Evolutionary conservation across 2,329 filamentous ascomycete species (phyloP).

Genomic region (Aspergillus pseudonomiae): DNA sequence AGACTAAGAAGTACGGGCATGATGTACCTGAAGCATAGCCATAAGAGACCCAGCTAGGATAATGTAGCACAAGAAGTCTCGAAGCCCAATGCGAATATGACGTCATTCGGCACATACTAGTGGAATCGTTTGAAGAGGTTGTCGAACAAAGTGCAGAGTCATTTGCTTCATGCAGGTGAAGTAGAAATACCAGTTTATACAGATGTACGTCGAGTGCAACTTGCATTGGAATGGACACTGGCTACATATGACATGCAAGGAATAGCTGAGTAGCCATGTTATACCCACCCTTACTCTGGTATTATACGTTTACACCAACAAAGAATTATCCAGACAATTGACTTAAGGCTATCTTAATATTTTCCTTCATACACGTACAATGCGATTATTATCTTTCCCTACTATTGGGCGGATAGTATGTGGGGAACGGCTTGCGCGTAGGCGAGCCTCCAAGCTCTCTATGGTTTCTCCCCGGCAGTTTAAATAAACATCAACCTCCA

Average conservation of each 20-base stretch:
- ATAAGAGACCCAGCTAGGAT: neutral
- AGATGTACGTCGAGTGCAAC: neutral
- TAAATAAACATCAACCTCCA: neutral
- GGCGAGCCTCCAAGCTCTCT: neutral
- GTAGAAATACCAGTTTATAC: neutral
- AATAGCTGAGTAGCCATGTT: neutral
- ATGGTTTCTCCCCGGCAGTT: neutral
- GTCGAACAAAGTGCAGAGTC: too few species aligned
- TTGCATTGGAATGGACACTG: neutral
- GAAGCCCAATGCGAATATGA: neutral
- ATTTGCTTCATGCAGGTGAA: too few species aligned
- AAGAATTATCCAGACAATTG: neutral
- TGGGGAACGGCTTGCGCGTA: constrained; percentile 3
- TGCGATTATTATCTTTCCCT: neutral
- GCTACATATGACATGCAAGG: neutral
- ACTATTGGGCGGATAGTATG: neutral
- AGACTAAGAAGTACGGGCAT: constrained; percentile 21
- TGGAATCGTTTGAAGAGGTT: too few species aligned
- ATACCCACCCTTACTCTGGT: neutral
- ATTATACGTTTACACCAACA: neutral
- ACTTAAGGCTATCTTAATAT: neutral
- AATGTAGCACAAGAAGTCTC: neutral
- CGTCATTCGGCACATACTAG: neutral
- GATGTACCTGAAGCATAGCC: neutral
- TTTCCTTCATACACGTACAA: neutral